Evolutionary conservation across 2,329 filamentous ascomycete genomes (phyloP).

Genomic region (Aureobasidium subglaciale): DNA sequence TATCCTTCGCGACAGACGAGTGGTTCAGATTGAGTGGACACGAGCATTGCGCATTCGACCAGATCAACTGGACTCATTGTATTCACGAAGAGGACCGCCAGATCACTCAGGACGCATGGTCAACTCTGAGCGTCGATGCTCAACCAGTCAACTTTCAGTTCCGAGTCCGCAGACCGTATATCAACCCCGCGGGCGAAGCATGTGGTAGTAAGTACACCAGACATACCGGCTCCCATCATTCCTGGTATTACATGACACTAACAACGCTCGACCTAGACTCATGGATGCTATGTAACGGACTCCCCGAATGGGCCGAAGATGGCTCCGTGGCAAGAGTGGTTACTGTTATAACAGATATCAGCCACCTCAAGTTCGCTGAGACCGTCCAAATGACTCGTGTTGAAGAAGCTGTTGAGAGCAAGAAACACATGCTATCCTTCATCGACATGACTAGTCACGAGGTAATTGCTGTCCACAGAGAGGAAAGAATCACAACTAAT

Average conservation of each 20-base stretch:
- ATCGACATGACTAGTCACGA: conserved; percentile 11
- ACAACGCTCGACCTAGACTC: conserved; percentile 15
- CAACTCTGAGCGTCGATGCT: conserved; percentile 25
- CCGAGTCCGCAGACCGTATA: conserved; percentile 31
- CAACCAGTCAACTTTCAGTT: conserved; percentile 31
- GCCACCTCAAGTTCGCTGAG: conserved; percentile 27
- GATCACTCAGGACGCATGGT: conserved; percentile 27
- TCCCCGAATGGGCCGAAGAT: conserved; percentile 26
- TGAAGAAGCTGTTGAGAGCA: conserved; percentile 31
- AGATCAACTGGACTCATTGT: conserved; percentile 24
- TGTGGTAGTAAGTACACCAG: conserved; percentile 12
- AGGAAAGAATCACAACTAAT: not conserved
- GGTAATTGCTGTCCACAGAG: not conserved
- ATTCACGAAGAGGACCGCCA: conserved; percentile 28
- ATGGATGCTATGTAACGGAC: conserved; percentile 28
- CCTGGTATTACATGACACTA: no score
- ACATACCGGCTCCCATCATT: not conserved
- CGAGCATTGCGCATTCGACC: not conserved
- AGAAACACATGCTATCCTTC: conserved; percentile 26
- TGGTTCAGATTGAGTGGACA: conserved; percentile 8
- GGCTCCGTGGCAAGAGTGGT: conserved; percentile 24
- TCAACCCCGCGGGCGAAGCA: not conserved
- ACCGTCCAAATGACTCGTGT: conserved; percentile 24
- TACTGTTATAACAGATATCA: conserved; percentile 29
- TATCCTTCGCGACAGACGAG: conserved; percentile 13